A percentile compares a stretch with the other conserved stretches of the same genome.
phyloP scores from a whole-genome alignment of 306 rosid species.

The Corylus americana region DNA sequence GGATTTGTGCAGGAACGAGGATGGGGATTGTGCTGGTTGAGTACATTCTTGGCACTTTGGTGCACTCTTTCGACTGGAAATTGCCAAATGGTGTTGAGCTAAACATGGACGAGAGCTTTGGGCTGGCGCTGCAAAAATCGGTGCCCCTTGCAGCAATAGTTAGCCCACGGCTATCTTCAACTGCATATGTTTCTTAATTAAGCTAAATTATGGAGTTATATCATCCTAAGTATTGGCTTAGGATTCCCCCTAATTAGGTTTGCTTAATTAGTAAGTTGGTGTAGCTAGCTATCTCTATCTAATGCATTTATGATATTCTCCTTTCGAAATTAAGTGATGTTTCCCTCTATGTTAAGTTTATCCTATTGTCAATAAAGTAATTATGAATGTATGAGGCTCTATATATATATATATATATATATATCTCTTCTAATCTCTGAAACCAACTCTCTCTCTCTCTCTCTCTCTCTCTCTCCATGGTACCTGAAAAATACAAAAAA shows the following conservation, averaged over 20 bases:
- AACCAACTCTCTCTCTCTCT: no score
- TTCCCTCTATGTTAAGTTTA: neutral
- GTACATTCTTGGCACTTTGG: conserved; percentile 45
- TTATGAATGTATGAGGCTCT: neutral
- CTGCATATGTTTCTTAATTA: conserved; percentile 37
- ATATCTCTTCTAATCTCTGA: no score
- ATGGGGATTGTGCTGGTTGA: conserved; percentile 45
- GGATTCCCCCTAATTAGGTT: neutral
- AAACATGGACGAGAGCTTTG: conserved; percentile 52
- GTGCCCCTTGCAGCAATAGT: conserved; percentile 37
- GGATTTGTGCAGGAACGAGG: conserved; percentile 50
- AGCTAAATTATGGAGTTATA: neutral
- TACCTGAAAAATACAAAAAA: no score
- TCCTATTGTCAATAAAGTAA: neutral
- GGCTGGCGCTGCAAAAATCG: conserved; percentile 46
- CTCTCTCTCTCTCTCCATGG: no score
- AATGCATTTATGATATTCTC: neutral
- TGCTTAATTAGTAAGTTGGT: neutral
- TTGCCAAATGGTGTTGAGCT: conserved; percentile 33
- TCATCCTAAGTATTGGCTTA: neutral
- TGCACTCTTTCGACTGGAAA: conserved; percentile 54
- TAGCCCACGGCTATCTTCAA: conserved; percentile 31
- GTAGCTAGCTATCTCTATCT: no score
- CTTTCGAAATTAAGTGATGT: no score
- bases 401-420: no score